Base-by-base conservation (phyloP, 495 filamentous ascomycete species). In the Staphylotrichum longicolle region DNA sequence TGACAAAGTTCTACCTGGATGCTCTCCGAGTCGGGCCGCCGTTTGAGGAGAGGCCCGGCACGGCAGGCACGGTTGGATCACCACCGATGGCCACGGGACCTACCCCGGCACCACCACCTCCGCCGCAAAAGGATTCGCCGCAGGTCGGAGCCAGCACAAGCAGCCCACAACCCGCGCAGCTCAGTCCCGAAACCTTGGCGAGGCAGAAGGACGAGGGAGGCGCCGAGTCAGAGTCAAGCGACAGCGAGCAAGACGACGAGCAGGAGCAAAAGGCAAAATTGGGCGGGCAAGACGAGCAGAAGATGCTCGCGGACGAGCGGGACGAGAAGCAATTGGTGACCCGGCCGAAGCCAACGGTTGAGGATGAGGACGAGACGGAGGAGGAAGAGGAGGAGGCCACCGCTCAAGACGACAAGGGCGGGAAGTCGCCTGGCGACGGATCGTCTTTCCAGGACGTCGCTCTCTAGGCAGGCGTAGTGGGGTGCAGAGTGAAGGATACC, bases 1-100 rank as follows among this genome's bases (percentile, higher is more conserved):
- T 98, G 37, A 85, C 95, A 57, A 91, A 90, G 59, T 99, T 96
- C 72, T 99, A 99, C 73, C 79, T 99, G 6, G 91, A 94, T 73
- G 94, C 91, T 7, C 62, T 75, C 20, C 67, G 79, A n/a, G 70
- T 73, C 7, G 71, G 74, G 10, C 64, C 70, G 9, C 64, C 66
- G 42, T 64, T 60, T 9, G 65, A 70, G 20, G 69, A 75, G 57
- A 48, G 55, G 61, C 66, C 66, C 53, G 32, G 67, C 60, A 57
- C 73, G 40, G 64, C 68, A 15, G 60, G 45, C 58, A 20, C 67
- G 49, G 64, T 68, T 34, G 59, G 64, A 4, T 39, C 44, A 3
- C 15, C 2, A 7, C 61, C 20, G 40, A 27, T 9, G 37, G 8
- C 53, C 15, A 32, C 56, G 5, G 33, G 40, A 2, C 27, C 62